These are phyloP conservation scores for Aechmea fasciata DNA, from an alignment of 176 grass and related monocot genomes.

Conservation along the genomic window DNA sequence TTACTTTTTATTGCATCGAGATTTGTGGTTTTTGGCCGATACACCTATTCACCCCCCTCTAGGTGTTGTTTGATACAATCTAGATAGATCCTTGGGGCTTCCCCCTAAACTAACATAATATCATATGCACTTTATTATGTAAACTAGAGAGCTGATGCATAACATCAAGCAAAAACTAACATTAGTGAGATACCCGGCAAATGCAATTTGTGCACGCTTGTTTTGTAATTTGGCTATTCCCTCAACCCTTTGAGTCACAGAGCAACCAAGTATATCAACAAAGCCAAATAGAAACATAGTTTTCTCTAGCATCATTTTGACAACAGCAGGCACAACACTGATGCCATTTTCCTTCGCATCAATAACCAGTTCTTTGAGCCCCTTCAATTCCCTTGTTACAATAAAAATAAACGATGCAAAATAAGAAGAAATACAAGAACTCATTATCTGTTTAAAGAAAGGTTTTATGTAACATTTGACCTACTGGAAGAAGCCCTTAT, in stretches of 20 bases:
- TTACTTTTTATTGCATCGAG: too few species aligned
- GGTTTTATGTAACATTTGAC: too few species aligned
- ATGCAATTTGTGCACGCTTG: slow-evolving; percentile 47
- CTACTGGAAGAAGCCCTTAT: too few species aligned
- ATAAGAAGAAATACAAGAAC: neutral
- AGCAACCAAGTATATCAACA: slow-evolving; percentile 54
- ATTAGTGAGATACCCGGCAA: slow-evolving; percentile 47
- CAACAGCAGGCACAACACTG: slow-evolving; percentile 32
- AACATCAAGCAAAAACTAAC: neutral
- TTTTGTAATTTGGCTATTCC: slow-evolving; percentile 49
- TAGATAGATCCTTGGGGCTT: too few species aligned
- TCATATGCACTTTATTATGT: neutral
- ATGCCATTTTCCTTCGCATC: slow-evolving; percentile 48
- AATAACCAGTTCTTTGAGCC: slow-evolving; percentile 50
- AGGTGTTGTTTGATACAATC: too few species aligned
- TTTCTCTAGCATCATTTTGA: slow-evolving; percentile 75
- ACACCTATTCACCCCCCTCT: too few species aligned
- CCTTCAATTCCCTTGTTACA: slow-evolving; percentile 52
- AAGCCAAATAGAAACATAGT: slow-evolving; percentile 64
- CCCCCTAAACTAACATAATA: too few species aligned
- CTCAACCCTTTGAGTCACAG: slow-evolving; percentile 37
- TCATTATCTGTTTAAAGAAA: neutral
- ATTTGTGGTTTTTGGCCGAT: too few species aligned
- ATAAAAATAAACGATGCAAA: slow-evolving; percentile 2
- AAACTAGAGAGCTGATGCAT: neutral